Evolutionary conservation across 148 eudicot species (phyloP).

Genomic region (Vaccinium myrtillus): DNA sequence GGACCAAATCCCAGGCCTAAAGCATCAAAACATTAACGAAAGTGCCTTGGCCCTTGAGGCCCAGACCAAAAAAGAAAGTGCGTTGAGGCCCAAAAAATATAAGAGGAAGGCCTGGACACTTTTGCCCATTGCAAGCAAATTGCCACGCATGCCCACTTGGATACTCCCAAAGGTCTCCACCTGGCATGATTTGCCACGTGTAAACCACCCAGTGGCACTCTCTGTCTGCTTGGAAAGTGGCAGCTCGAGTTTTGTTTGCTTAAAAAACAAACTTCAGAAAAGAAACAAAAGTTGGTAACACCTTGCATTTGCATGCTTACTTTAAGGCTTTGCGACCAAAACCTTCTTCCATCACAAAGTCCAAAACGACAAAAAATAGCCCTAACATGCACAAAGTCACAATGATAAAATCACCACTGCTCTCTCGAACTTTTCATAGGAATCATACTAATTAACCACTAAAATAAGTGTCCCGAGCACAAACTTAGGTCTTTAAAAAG

Average conservation of each 20-base stretch:
- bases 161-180: background rate
- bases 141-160: conserved; percentile 9
- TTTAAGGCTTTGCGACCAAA: conserved; percentile 7
- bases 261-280: background rate
- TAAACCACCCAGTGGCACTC: conserved; percentile 8
- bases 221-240: background rate
- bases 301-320: background rate
- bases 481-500: too few species aligned
- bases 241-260: background rate
- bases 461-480: too few species aligned
- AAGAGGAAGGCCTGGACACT: background rate
- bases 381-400: background rate
- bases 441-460: background rate
- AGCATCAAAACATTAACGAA: too few species aligned
- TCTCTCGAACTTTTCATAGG: background rate
- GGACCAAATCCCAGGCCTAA: too few species aligned
- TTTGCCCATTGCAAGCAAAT: background rate
- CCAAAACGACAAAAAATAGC: background rate
- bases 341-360: conserved; percentile 3
- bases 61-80: too few species aligned
- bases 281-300: background rate
- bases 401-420: background rate
- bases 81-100: background rate
- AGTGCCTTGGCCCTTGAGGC: too few species aligned
- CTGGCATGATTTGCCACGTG: background rate